These are phyloP conservation scores for Wickerhamomyces subpelliculosus DNA, from an alignment of 805 yeast genomes.

Conservation along the genomic window DNA sequence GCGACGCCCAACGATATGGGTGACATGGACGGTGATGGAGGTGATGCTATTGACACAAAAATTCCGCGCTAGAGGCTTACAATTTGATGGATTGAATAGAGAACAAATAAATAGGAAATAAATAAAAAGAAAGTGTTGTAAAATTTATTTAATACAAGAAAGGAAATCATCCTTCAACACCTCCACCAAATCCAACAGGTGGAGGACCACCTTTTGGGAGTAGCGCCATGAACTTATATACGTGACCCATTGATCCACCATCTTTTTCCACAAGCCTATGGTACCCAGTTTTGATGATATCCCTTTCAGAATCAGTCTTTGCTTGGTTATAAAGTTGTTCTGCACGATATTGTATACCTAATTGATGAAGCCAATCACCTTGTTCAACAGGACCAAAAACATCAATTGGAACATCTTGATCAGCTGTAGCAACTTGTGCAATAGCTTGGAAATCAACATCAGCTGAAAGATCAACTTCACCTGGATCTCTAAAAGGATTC, in stretches of 20 bases:
- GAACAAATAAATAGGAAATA: too few relatives aligned
- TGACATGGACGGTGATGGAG: too few relatives aligned
- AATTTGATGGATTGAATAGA: too few relatives aligned
- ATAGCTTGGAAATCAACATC: conserved; percentile 77
- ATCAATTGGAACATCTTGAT: conserved; percentile 12
- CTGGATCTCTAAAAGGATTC: conserved; percentile 69
- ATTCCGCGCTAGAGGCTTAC: too few relatives aligned
- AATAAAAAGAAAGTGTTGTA: too few relatives aligned
- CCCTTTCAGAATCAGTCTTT: conserved; percentile 34
- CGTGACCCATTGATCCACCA: conserved; percentile 63
- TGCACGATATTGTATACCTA: conserved; percentile 71
- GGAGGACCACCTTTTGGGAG: conserved; percentile 36
- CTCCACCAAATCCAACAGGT: conserved; percentile 49
- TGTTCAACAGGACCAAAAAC: conserved; percentile 61
- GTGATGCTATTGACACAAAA: too few relatives aligned
- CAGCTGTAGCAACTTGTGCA: conserved; percentile 20
- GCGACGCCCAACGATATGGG: too few relatives aligned
- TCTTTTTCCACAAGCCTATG: conserved; percentile 56
- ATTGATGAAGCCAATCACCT: conserved; percentile 68
- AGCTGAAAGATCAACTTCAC: conserved; percentile 73
- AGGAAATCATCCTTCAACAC: background rate
- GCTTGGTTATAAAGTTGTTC: conserved; percentile 46
- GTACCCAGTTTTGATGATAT: conserved; percentile 50
- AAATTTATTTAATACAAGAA: too few relatives aligned
- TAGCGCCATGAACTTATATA: conserved; percentile 65